Conservation (phyloP, 2,329 filamentous ascomycete genomes). For the Trichoderma endophyticum region DNA sequence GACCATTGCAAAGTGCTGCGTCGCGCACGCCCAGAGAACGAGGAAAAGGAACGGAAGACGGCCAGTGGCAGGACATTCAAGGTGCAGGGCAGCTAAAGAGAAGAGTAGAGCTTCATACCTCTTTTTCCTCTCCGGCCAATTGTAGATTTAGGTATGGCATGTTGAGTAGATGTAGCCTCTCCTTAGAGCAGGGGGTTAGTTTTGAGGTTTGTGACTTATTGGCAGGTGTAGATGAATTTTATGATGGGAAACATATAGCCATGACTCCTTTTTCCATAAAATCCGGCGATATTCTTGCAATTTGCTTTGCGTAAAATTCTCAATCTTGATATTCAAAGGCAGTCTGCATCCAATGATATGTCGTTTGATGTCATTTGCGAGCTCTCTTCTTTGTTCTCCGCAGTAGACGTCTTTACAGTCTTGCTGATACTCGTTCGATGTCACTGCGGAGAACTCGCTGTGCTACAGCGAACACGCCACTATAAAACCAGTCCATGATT, state of each 20-base stretch:
- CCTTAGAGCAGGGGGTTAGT: not conserved
- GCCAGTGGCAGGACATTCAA: constrained; percentile 93
- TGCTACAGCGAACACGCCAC: not conserved
- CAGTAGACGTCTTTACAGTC: not conserved
- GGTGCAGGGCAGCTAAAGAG: constrained; percentile 40
- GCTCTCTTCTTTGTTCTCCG: not conserved
- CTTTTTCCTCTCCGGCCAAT: not conserved
- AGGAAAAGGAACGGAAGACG: constrained; percentile 97
- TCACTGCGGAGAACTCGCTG: not conserved
- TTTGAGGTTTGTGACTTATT: not conserved
- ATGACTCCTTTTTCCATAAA: not conserved
- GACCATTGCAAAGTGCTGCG: constrained; percentile 68
- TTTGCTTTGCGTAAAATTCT: not conserved
- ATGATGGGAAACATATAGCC: constrained; percentile 8
- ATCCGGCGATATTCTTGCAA: not conserved
- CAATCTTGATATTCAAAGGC: not conserved
- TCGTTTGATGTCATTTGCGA: not conserved
- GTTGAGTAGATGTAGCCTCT: constrained; percentile 1
- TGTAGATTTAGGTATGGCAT: constrained; percentile 10
- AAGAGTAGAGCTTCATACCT: constrained; percentile 14
- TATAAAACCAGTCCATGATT: not conserved
- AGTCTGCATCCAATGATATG: not conserved
- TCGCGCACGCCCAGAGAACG: constrained; percentile 88
- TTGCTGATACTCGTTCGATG: not conserved
- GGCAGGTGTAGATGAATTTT: constrained; percentile 11